Evolutionary conservation across 23 red algal genomes (phyloP).

Genomic region (Gracilaria gracilis): DNA sequence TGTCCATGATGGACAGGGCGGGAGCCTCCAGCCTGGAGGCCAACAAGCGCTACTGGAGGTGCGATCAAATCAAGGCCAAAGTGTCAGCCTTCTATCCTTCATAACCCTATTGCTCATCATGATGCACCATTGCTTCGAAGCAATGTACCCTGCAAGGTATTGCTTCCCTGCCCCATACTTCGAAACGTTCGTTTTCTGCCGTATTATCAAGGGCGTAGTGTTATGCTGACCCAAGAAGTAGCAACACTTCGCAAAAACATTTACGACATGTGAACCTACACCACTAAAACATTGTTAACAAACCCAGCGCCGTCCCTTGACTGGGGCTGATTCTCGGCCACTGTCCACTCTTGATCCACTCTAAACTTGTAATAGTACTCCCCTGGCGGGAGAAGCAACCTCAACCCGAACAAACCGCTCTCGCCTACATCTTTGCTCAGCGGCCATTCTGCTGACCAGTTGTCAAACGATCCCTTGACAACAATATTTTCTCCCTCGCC

Average conservation of each 20-base stretch:
- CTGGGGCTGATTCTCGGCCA: conserved; percentile 71
- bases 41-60: too few species aligned
- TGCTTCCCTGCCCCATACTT: too few species aligned
- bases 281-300: conserved; percentile 86
- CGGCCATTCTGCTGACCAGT: conserved; percentile 90
- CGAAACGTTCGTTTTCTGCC: too few species aligned
- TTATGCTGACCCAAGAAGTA: too few species aligned
- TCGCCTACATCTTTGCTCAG: conserved; percentile 51
- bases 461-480: conserved; percentile 97
- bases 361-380: conserved; percentile 91
- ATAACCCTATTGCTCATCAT: too few species aligned
- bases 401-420: conserved; percentile 50
- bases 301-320: conserved; percentile 72
- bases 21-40: too few species aligned
- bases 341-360: conserved; percentile 88
- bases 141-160: too few species aligned
- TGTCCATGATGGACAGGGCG: too few species aligned
- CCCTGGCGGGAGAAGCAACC: conserved; percentile 83
- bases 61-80: too few species aligned
- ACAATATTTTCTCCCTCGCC: conserved; percentile 59
- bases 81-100: too few species aligned
- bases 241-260: background rate
- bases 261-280: conserved; percentile 33
- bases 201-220: too few species aligned
- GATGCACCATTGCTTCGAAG: too few species aligned